Evolutionary conservation across 345 rosid genomes (phyloP).

Genomic region (Barbarea vulgaris): DNA sequence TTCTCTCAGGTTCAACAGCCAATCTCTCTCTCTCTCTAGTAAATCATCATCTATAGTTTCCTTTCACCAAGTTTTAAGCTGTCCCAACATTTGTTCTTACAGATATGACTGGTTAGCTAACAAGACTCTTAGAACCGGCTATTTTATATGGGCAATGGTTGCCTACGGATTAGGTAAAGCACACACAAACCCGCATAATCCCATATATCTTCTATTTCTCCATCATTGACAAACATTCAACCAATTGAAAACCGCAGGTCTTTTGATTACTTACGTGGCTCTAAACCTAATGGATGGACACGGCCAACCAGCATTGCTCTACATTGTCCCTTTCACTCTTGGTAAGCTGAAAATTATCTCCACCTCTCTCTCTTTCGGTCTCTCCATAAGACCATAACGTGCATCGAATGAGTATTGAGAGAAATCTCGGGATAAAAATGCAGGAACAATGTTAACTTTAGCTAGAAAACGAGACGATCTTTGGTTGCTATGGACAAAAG

Average conservation of each 20-base stretch:
- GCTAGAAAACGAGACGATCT: slow-evolving; percentile 81
- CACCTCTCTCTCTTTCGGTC: not conserved
- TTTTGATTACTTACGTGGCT: slow-evolving; percentile 89
- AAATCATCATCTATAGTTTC: slow-evolving; percentile 7
- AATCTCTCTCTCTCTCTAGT: slow-evolving; percentile 9
- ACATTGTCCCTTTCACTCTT: slow-evolving; percentile 91
- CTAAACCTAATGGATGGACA: slow-evolving; percentile 96
- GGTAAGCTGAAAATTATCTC: slow-evolving; percentile 49
- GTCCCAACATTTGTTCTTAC: slow-evolving; percentile 32
- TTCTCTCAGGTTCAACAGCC: slow-evolving; percentile 71
- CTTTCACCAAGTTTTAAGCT: slow-evolving; percentile 13
- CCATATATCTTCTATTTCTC: not conserved
- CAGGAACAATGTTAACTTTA: slow-evolving; percentile 75
- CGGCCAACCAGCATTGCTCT: slow-evolving; percentile 93
- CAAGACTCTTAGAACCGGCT: slow-evolving; percentile 82
- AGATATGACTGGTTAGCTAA: slow-evolving; percentile 94
- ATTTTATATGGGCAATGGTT: slow-evolving; percentile 92
- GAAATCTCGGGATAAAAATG: slow-evolving; percentile 6
- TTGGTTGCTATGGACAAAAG: slow-evolving; percentile 71
- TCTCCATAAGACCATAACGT: not conserved
- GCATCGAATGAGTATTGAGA: not conserved
- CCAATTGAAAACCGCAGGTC: slow-evolving; percentile 58
- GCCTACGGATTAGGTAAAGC: slow-evolving; percentile 90
- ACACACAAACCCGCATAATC: not conserved
- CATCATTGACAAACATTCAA: not conserved